A percentile compares a stretch with the other conserved stretches of the same genome.
These are phyloP conservation scores for Sapria himalayana DNA, from an alignment of 345 rosid species.

Conservation along the genomic window DNA sequence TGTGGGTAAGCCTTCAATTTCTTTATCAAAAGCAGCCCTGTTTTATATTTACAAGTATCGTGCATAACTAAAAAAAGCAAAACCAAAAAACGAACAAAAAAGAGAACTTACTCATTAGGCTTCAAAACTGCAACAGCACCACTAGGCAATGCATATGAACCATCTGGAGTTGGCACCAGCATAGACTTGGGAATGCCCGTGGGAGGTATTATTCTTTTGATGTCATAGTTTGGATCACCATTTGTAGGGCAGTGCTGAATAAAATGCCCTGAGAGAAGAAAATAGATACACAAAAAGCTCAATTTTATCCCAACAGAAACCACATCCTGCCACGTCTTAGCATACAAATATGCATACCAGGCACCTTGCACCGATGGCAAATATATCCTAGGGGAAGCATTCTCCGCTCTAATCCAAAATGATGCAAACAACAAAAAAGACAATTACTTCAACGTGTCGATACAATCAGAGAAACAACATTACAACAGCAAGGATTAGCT, in stretches of 20 bases:
- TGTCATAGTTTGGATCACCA: slow-evolving; percentile 81
- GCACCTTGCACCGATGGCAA: slow-evolving; percentile 85
- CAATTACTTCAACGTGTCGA: slow-evolving; percentile 5
- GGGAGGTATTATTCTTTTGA: slow-evolving; percentile 81
- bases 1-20: slow-evolving; percentile 82
- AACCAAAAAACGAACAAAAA: neutral
- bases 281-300: neutral
- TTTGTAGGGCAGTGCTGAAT: slow-evolving; percentile 98
- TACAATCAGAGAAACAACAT: neutral
- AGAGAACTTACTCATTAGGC: slow-evolving; percentile 70
- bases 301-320: neutral
- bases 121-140: slow-evolving; percentile 86
- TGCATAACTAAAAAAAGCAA: neutral
- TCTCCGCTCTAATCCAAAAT: slow-evolving; percentile 74
- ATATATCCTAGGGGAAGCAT: slow-evolving; percentile 92
- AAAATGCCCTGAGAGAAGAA: slow-evolving; percentile 51
- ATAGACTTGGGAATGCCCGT: slow-evolving; percentile 98
- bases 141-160: slow-evolving; percentile 92
- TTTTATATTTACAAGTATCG: slow-evolving; percentile 3
- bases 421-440: slow-evolving; percentile 13
- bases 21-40: slow-evolving; percentile 98
- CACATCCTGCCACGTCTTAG: neutral
- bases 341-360: slow-evolving; percentile 35
- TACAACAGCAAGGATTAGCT: neutral
- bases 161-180: slow-evolving; percentile 86